phyloP scores from a whole-genome alignment of 345 rosid species.

The Euphorbia pulcherrima region DNA sequence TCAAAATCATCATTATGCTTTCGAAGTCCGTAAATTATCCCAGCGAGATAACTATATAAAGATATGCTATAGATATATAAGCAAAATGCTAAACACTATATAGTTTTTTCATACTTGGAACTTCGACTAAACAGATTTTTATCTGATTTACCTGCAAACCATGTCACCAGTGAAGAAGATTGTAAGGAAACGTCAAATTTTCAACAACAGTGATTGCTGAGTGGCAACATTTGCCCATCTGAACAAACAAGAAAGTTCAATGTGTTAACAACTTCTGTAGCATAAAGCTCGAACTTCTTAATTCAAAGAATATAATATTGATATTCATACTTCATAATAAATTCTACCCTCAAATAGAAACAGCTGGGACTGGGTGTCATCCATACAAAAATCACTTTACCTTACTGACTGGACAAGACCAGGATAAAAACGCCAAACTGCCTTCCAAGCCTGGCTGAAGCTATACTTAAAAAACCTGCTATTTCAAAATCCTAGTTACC shows the following conservation, averaged over 20 bases:
- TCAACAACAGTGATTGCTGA: background rate
- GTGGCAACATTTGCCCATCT: background rate
- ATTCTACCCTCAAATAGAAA: background rate
- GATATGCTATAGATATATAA: background rate
- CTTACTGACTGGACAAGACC: background rate
- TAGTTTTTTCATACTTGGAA: background rate
- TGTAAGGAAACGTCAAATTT: background rate
- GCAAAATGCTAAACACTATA: background rate
- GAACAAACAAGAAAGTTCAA: background rate
- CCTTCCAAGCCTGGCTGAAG: background rate
- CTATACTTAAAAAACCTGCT: background rate
- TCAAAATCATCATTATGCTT: background rate
- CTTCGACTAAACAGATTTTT: no score
- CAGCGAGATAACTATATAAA: background rate
- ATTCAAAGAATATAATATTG: background rate
- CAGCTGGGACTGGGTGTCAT: background rate
- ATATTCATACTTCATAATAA: background rate
- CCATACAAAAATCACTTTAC: background rate
- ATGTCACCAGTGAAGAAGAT: background rate
- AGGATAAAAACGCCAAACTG: background rate
- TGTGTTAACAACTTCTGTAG: background rate
- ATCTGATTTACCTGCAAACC: background rate
- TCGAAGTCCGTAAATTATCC: background rate
- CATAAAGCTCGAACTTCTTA: background rate
- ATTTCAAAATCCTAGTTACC: background rate